phyloP scores from a whole-genome alignment of 2,329 filamentous ascomycete species.

The Colletotrichum spinosum region DNA sequence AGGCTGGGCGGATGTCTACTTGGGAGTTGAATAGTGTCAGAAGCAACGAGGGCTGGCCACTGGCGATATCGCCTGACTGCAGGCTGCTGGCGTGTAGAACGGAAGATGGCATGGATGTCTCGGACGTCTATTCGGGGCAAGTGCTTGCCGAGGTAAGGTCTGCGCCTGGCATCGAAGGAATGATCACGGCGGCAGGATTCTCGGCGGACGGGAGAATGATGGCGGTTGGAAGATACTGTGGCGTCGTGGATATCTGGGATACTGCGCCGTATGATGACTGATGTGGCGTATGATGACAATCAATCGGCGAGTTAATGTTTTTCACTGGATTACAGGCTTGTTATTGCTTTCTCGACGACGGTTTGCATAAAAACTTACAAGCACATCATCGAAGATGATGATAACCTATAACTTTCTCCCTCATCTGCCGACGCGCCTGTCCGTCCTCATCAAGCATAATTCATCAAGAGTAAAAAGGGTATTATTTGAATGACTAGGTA shows the following conservation, averaged over 20 bases:
- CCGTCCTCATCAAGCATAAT: too few relatives aligned
- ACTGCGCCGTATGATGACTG: constrained; percentile 11
- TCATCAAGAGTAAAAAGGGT: neutral
- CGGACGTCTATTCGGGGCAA: constrained; percentile 49
- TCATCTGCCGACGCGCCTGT: too few relatives aligned
- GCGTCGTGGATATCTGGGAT: constrained; percentile 49
- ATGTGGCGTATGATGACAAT: neutral
- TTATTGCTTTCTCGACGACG: too few relatives aligned
- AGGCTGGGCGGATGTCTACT: constrained; percentile 46
- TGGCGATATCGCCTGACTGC: constrained; percentile 53
- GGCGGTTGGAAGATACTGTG: constrained; percentile 50
- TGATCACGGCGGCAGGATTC: constrained; percentile 52
- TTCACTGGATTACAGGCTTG: too few relatives aligned
- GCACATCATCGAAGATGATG: too few relatives aligned
- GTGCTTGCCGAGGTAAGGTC: constrained; percentile 44
- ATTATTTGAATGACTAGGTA: constrained; percentile 4
- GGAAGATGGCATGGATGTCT: constrained; percentile 55
- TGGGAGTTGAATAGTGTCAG: constrained; percentile 51
- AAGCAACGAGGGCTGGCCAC: constrained; percentile 52
- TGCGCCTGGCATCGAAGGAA: constrained; percentile 31
- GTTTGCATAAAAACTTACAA: too few relatives aligned
- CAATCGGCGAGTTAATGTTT: too few relatives aligned
- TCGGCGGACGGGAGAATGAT: constrained; percentile 45
- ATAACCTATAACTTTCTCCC: too few relatives aligned
- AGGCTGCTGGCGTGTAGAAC: constrained; percentile 53